Conservation (phyloP, 1,284 basidiomycete genomes). For the Lentinula novae-zelandiae region DNA sequence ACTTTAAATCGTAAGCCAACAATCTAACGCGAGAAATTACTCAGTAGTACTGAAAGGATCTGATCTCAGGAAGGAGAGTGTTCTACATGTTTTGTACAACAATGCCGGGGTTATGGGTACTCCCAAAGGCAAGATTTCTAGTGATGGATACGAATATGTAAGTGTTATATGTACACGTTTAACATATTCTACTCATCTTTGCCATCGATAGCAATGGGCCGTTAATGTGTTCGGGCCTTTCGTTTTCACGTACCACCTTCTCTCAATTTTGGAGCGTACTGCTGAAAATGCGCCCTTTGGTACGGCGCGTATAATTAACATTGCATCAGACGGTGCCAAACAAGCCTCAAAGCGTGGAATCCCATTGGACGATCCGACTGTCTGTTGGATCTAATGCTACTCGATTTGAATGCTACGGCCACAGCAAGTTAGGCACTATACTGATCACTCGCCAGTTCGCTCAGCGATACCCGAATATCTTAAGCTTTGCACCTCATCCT, state of each 20-base stretch:
- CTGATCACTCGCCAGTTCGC: conserved; percentile 7
- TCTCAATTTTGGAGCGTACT: conserved; percentile 38
- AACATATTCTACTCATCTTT: conserved; percentile 31
- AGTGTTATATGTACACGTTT: conserved; percentile 27
- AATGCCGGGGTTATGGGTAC: conserved; percentile 45
- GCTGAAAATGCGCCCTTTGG: conserved; percentile 23
- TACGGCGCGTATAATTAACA: conserved; percentile 40
- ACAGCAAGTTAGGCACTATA: conserved; percentile 9
- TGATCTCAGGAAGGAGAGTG: neutral
- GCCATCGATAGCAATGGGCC: conserved; percentile 24
- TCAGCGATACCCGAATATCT: neutral
- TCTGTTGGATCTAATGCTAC: neutral
- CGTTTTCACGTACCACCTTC: conserved; percentile 45
- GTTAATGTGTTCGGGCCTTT: conserved; percentile 39
- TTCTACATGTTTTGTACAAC: conserved; percentile 40
- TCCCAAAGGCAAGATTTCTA: conserved; percentile 41
- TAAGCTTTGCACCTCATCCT: conserved; percentile 7
- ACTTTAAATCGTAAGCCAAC: conserved; percentile 7
- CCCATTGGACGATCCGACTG: conserved; percentile 24
- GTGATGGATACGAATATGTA: conserved; percentile 51
- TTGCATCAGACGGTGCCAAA: conserved; percentile 32
- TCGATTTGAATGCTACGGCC: neutral
- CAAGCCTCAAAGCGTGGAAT: conserved; percentile 18
- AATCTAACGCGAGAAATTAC: neutral
- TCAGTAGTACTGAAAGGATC: neutral